Evolutionary conservation across 1,284 basidiomycete genomes (phyloP), one percentile per base, ranked within the genome.

Genomic region (Cryptococcus maquisensis): DNA sequence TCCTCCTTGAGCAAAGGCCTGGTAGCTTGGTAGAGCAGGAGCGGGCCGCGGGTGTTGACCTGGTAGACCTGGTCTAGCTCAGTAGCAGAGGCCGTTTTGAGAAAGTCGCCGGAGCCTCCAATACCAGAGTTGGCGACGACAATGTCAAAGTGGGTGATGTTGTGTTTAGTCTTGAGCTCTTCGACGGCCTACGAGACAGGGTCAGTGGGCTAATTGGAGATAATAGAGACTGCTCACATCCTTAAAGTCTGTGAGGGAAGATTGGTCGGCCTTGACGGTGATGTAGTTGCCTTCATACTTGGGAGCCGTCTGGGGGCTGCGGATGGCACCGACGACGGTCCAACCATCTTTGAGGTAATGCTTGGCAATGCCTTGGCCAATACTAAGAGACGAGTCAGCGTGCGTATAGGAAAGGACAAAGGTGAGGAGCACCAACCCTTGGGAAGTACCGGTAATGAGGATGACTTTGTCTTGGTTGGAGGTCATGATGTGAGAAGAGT

Each of bases 121-220:
- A 61, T 42, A 38, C 52, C 63, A 12, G 63, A 59, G 42, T 63
- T 65, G 35, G 61, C 61, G 35, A 65, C 54, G 28, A 54, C 57
- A 18, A 65, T 50, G 40, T 62, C 61, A 28, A 65, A 18, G 15
- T 49, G 55, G 32, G 44, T 20, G 28, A 60, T 55, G 8, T 59
- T 59, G 10, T 60, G 38, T 42, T 55, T 42, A 21, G 20, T 20
- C 26, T 58, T 53, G 21, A 65, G 47, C 47, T 57, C 47, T 37
- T 52, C 48, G n/a, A 59, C 54, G 3, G 57, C 59, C 59, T 60
- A 13, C 20, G 23, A 23, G 23, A 12, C 18, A 42, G 16, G 38
- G 38, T 40, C 38, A 40, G 28, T 28, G 28, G 28, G 28, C 7
- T 28, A 2, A 7, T 5, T 28, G 28, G 1, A 9, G 38, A 20